Base-by-base conservation (phyloP, 371 early-diverging fungal genomes). In the Rhizopus arrhizus region DNA sequence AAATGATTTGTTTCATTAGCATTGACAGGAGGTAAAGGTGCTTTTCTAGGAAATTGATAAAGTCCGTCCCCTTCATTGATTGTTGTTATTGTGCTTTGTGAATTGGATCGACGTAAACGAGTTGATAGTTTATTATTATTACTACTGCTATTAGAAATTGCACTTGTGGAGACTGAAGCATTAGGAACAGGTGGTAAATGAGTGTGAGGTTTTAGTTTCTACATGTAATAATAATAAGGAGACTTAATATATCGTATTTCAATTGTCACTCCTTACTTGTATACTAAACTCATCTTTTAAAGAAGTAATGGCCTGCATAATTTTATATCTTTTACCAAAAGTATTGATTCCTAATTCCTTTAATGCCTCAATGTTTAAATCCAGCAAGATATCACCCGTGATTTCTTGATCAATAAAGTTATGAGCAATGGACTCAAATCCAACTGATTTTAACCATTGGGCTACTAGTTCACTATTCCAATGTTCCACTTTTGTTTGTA, bases 401-500 rank as follows among this genome's bases (percentile, higher is more conserved):
- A 90, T 88, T 54, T 90, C 90, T 61, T 87, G 84, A 11, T 88
- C 85, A 50, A 82, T 69, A 66, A 91, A 91, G 42, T 80, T 77
- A n/a, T 58, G 57, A 5, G 73, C 66, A 3, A 85, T 81, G 13
- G 74, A 73, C 4, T 64, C 82, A 56, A 88, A 85, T 8, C 90
- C 90, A 29, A 76, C 77, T 4, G 68, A 68, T 7, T 64, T 63
- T 16, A 81, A 49, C 81, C 81, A 81, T n/a, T 61, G 59, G 15
- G 78, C 78, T 3, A 81, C 81, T 50, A 72, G 73, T 29, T 69
- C 56, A 9, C 66, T 66, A 13, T 70, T 65, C 81, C 81, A 81
- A 10, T 50, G 57, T 16, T 81, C 81, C 0, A 68, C 61, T 16
- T 62, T 64, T 32, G 59, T 29, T 52, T 70, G 63, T 32, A 70